phyloP scores from a whole-genome alignment of 1,284 basidiomycete genomes.

The Moesziomyces aphidis region DNA sequence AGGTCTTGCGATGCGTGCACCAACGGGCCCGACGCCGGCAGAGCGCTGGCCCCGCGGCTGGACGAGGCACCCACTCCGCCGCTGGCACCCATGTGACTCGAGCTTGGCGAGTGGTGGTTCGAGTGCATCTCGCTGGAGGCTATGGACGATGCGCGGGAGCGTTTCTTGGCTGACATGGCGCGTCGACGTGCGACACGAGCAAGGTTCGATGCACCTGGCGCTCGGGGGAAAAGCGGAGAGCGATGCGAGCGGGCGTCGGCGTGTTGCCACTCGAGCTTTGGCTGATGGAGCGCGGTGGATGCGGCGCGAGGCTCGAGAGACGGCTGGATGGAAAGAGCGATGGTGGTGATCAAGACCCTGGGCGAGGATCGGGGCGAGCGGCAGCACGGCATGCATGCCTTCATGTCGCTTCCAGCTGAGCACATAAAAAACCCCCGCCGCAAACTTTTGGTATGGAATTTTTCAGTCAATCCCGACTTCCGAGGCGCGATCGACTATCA shows the following conservation, averaged over 20 bases:
- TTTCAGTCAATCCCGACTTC: not conserved
- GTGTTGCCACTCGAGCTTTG: not conserved
- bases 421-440: constrained; percentile 14
- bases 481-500: not conserved
- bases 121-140: constrained; percentile 30
- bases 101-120: constrained; percentile 7
- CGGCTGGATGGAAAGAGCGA: not conserved
- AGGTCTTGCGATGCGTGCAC: constrained; percentile 48
- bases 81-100: constrained; percentile 1
- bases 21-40: constrained; percentile 34
- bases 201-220: not conserved
- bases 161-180: constrained; percentile 38
- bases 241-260: not conserved
- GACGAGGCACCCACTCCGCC: constrained; percentile 20
- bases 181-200: no score
- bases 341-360: constrained; percentile 17
- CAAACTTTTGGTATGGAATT: constrained; percentile 24
- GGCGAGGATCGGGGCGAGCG: not conserved
- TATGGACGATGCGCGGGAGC: constrained; percentile 42
- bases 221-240: not conserved
- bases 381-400: not conserved
- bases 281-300: not conserved
- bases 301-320: not conserved
- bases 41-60: constrained; percentile 16
- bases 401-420: not conserved